phyloP scores from a whole-genome alignment of 257 asterid species.

The Solanum clarkiae region DNA sequence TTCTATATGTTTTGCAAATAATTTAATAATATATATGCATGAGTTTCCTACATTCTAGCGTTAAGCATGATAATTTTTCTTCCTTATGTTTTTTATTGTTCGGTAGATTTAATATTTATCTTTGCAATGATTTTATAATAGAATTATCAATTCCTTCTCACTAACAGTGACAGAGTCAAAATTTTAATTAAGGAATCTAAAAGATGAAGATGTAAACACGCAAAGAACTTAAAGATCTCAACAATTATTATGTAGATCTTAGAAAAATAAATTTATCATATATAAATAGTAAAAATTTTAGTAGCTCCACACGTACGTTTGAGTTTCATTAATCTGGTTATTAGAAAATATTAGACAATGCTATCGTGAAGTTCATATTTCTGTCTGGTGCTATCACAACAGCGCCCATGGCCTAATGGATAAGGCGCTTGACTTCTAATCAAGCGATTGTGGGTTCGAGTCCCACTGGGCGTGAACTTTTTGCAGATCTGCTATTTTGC shows the following conservation, averaged over 20 bases:
- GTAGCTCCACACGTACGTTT: too few relatives aligned
- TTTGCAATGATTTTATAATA: not conserved
- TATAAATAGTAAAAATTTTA: too few relatives aligned
- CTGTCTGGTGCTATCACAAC: too few relatives aligned
- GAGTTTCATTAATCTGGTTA: too few relatives aligned
- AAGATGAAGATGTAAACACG: too few relatives aligned
- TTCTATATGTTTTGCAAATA: not conserved
- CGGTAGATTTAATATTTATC: not conserved
- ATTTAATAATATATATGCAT: not conserved
- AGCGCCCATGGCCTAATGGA: not conserved
- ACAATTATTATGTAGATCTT: too few relatives aligned
- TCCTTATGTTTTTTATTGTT: not conserved
- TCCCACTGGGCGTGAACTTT: not conserved
- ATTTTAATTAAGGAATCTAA: too few relatives aligned
- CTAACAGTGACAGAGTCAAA: rapidly evolving
- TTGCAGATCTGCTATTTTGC: too few relatives aligned
- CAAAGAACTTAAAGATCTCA: too few relatives aligned
- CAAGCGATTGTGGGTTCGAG: not conserved
- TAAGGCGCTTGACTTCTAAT: not conserved
- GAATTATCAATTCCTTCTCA: not conserved
- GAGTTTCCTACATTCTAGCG: not conserved
- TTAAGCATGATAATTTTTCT: not conserved
- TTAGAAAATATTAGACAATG: too few relatives aligned
- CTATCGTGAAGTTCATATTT: rapidly evolving
- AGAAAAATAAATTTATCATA: too few relatives aligned